phyloP scores from a whole-genome alignment of 2,329 filamentous ascomycete genomes.

The Trematosphaeria pertusa region DNA sequence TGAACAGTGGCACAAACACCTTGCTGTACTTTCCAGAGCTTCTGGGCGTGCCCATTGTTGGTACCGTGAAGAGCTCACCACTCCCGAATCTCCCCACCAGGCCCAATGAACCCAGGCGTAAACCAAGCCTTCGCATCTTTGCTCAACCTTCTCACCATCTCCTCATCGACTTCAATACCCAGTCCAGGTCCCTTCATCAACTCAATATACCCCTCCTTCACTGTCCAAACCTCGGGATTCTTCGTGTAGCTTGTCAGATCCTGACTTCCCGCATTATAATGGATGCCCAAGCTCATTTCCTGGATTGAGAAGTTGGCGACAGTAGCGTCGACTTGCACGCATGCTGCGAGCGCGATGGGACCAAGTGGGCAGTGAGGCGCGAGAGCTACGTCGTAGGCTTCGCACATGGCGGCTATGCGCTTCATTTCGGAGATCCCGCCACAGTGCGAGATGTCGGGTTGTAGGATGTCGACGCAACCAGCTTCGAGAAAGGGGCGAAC shows the following conservation, averaged over 20 bases:
- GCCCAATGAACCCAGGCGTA: constrained; percentile 70
- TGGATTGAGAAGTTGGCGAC: constrained; percentile 72
- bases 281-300: constrained; percentile 81
- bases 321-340: constrained; percentile 69
- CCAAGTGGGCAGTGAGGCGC: constrained; percentile 78
- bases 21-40: too few relatives aligned
- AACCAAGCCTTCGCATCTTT: constrained; percentile 69
- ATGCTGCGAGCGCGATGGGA: constrained; percentile 75
- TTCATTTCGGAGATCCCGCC: constrained; percentile 76
- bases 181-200: constrained; percentile 67
- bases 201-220: constrained; percentile 70
- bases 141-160: constrained; percentile 66
- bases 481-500: constrained; percentile 74
- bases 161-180: constrained; percentile 75
- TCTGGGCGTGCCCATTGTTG: too few relatives aligned
- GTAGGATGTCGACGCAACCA: constrained; percentile 72
- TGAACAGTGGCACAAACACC: too few relatives aligned
- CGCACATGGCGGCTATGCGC: constrained; percentile 73
- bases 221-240: constrained; percentile 69
- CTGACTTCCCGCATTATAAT: constrained; percentile 67
- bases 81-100: constrained; percentile 70
- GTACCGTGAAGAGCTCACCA: too few relatives aligned
- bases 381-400: constrained; percentile 75
- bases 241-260: constrained; percentile 67
- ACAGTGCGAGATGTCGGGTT: constrained; percentile 75